Evolutionary conservation across 768 basidiomycete genomes (phyloP).

Genomic region (Punctularia strigosozonata): DNA sequence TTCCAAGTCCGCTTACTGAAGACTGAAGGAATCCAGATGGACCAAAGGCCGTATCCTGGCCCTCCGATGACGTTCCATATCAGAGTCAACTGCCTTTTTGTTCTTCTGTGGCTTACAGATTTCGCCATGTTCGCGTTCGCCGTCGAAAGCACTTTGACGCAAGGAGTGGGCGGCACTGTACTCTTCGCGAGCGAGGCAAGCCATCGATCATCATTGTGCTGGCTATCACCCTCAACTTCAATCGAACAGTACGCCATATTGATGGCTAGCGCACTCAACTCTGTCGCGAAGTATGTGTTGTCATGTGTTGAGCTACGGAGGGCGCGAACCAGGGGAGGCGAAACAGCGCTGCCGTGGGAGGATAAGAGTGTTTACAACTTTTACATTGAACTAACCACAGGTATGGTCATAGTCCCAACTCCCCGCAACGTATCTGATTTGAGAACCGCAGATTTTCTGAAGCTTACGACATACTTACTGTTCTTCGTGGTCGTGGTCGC

Average conservation of each 20-base stretch:
- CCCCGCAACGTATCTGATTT: slow-evolving; percentile 5
- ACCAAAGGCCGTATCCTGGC: slow-evolving; percentile 84
- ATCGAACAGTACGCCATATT: slow-evolving; percentile 74
- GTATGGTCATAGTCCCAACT: slow-evolving; percentile 28
- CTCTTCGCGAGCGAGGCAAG: slow-evolving; percentile 87
- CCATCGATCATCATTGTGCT: slow-evolving; percentile 2
- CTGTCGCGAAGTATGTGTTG: slow-evolving; percentile 72
- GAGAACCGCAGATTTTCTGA: slow-evolving; percentile 65
- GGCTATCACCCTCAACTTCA: slow-evolving; percentile 6
- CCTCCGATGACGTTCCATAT: slow-evolving; percentile 77
- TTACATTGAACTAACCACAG: slow-evolving; percentile 86
- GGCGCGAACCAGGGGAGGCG: slow-evolving; percentile 66
- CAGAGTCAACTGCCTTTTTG: slow-evolving; percentile 65
- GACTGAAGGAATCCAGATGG: slow-evolving; percentile 58
- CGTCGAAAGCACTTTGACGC: slow-evolving; percentile 64
- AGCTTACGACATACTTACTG: slow-evolving; percentile 80
- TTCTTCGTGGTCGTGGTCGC: slow-evolving; percentile 94
- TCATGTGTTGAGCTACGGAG: slow-evolving; percentile 74
- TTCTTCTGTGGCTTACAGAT: slow-evolving; percentile 67
- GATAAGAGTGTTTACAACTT: slow-evolving; percentile 96
- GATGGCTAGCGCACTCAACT: slow-evolving; percentile 67
- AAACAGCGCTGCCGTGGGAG: slow-evolving; percentile 89
- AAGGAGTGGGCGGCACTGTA: slow-evolving; percentile 84
- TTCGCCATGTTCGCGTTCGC: slow-evolving; percentile 69
- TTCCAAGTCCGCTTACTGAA: slow-evolving; percentile 4